Evolutionary conservation across 1,139 yeast genomes (phyloP).

Genomic region (Saccharomyces hybrid): DNA sequence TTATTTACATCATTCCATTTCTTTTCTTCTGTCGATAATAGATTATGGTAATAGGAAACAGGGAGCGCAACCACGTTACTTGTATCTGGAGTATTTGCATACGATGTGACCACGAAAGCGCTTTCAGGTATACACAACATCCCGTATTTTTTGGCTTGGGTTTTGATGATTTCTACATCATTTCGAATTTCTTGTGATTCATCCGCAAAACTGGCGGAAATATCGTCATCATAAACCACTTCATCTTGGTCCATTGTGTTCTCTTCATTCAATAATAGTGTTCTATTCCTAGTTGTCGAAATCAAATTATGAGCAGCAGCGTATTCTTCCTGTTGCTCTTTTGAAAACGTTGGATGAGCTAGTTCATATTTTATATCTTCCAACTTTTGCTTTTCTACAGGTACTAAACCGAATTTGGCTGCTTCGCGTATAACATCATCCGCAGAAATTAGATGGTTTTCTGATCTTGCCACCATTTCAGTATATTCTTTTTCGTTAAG

Average conservation of each 20-base stretch:
- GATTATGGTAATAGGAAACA: conserved; percentile 46
- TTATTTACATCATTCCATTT: conserved; percentile 42
- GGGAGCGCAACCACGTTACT: conserved; percentile 57
- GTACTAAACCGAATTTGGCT: conserved; percentile 40
- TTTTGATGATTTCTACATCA: conserved; percentile 10
- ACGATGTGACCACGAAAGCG: conserved; percentile 46
- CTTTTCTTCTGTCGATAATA: conserved; percentile 40
- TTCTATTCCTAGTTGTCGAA: conserved; percentile 11
- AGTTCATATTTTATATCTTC: conserved; percentile 20
- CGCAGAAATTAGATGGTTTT: conserved; percentile 10
- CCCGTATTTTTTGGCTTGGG: conserved; percentile 39
- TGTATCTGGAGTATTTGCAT: conserved; percentile 48
- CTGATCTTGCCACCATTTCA: neutral
- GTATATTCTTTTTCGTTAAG: conserved; percentile 6
- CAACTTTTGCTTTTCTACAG: conserved; percentile 38
- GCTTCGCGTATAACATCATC: conserved; percentile 35
- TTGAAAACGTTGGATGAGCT: conserved; percentile 19
- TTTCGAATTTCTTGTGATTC: conserved; percentile 2
- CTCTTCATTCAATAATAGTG: neutral
- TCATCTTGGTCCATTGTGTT: neutral
- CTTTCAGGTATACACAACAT: conserved; percentile 47
- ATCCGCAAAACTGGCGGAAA: neutral
- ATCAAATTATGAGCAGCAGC: conserved; percentile 14
- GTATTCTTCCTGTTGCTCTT: conserved; percentile 16
- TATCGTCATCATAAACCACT: neutral